A percentile compares a stretch with the other conserved stretches of the same genome.
phyloP scores from a whole-genome alignment of 23 red algal species.

The Gracilariopsis chorda region DNA sequence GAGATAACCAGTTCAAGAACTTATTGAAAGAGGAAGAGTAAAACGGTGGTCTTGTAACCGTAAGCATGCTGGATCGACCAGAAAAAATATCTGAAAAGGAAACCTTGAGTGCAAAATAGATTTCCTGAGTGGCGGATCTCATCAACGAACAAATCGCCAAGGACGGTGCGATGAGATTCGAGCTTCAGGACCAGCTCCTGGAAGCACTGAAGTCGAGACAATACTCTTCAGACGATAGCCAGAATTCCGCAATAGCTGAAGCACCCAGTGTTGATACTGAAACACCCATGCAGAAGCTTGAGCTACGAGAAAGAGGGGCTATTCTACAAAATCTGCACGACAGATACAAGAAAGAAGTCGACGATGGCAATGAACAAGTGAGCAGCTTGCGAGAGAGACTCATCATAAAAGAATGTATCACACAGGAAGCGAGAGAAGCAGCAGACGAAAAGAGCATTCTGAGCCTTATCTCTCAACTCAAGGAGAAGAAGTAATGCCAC shows the following conservation, averaged over 20 bases:
- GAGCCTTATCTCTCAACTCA: neutral
- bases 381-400: neutral
- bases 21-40: neutral
- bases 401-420: neutral
- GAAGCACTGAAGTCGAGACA: neutral
- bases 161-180: neutral
- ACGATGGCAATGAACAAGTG: no score
- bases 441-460: neutral
- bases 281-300: neutral
- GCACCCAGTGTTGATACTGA: neutral
- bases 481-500: no score
- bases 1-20: neutral
- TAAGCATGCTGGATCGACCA: slow-evolving; percentile 12
- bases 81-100: neutral
- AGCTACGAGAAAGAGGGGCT: neutral
- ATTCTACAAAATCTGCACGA: neutral
- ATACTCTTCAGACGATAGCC: neutral
- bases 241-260: no score
- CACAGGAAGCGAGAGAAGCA: neutral
- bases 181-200: neutral
- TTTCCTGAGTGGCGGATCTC: neutral
- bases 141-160: slow-evolving; percentile 3
- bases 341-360: no score
- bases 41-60: neutral
- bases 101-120: neutral